Evolutionary conservation across 2,329 filamentous ascomycete genomes (phyloP).

Genomic region (Xylaria sp.): DNA sequence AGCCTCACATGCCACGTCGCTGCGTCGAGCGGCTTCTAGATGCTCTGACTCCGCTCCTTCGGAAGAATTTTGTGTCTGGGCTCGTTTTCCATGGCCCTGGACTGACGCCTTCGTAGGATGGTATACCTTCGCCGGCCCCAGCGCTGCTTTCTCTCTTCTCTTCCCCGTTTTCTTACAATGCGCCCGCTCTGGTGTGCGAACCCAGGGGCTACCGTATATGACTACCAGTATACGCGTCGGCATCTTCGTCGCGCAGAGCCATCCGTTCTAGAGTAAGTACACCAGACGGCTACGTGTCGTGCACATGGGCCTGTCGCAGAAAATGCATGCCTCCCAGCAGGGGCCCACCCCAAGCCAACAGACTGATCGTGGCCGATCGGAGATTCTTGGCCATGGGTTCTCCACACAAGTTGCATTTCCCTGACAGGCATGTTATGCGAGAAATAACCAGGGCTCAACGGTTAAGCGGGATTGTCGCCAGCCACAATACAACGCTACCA

Average conservation of each 20-base stretch:
- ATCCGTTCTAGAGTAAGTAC: constrained; percentile 9
- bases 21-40: not conserved
- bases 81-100: not conserved
- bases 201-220: not conserved
- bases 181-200: not conserved
- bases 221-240: not conserved
- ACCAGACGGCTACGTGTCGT: constrained; percentile 27
- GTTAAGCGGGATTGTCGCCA: constrained; percentile 33
- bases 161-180: not conserved
- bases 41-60: not conserved
- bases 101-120: not conserved
- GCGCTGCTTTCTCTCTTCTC: not conserved
- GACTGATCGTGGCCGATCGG: constrained; percentile 27
- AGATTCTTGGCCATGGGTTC: constrained; percentile 25
- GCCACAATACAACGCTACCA: constrained; percentile 31
- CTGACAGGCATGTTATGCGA: constrained; percentile 30
- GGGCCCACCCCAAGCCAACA: constrained; percentile 20
- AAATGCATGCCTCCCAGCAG: constrained; percentile 27
- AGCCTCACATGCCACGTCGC: constrained; percentile 15
- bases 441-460: constrained; percentile 30
- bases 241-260: constrained; percentile 11
- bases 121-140: not conserved
- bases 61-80: not conserved
- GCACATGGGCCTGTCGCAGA: constrained; percentile 31
- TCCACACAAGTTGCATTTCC: constrained; percentile 27